phyloP scores from a whole-genome alignment of 139 green algal species.

The Asterochloris erici region DNA sequence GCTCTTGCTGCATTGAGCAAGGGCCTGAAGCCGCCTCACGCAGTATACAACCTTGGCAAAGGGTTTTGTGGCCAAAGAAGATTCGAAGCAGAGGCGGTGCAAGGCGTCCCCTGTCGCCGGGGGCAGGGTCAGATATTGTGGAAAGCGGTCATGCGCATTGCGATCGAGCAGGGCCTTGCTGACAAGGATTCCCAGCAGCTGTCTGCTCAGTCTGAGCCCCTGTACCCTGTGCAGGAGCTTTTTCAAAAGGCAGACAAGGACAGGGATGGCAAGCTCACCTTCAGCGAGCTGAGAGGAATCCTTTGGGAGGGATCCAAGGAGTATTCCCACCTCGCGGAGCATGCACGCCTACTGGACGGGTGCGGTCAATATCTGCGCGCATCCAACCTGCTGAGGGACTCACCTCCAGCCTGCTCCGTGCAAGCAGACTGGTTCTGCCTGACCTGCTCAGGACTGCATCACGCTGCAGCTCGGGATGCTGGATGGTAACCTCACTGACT shows the following conservation, averaged over 20 bases:
- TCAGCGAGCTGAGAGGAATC: slow-evolving; percentile 51
- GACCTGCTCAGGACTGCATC: too few species aligned
- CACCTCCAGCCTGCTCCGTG: too few species aligned
- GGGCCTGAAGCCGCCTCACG: too few species aligned
- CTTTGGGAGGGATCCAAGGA: slow-evolving; percentile 55
- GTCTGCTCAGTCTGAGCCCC: not conserved
- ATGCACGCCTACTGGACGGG: slow-evolving; percentile 67
- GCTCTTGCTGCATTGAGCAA: too few species aligned
- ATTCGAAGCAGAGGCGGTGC: not conserved
- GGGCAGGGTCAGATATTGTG: not conserved
- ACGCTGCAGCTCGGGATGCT: too few species aligned
- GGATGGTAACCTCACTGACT: too few species aligned
- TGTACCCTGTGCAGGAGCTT: slow-evolving; percentile 32
- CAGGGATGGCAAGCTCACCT: slow-evolving; percentile 47
- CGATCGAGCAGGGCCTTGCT: not conserved
- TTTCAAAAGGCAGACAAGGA: slow-evolving; percentile 62
- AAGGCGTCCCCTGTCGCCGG: not conserved
- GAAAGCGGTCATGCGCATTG: not conserved
- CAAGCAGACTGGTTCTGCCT: too few species aligned
- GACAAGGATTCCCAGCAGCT: not conserved
- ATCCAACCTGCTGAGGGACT: too few species aligned
- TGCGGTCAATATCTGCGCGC: not conserved
- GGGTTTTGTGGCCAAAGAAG: not conserved
- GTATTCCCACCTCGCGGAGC: slow-evolving; percentile 81
- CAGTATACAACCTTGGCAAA: too few species aligned